Evolutionary conservation across 192 early-diverging fungal species (phyloP).

Genomic region (Linnemannia hyalina): DNA sequence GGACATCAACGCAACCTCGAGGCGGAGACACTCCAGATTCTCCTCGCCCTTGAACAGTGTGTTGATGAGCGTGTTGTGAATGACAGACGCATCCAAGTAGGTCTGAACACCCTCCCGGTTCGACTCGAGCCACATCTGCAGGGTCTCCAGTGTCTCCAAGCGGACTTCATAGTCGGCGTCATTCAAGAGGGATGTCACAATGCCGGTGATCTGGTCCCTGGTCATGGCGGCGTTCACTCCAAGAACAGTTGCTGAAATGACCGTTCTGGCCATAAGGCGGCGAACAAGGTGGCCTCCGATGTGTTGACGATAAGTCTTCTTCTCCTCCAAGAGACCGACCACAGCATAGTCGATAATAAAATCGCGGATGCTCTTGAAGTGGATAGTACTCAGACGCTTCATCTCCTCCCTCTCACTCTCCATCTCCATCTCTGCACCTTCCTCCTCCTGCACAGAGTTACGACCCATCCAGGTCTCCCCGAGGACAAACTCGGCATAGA

Average conservation of each 20-base stretch:
- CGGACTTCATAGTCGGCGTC: slow-evolving; percentile 79
- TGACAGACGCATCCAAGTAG: slow-evolving; percentile 5
- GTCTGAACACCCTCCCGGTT: slow-evolving; percentile 2
- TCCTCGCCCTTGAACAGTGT: slow-evolving; percentile 59
- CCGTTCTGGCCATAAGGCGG: slow-evolving; percentile 54
- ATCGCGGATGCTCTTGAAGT: slow-evolving; percentile 53
- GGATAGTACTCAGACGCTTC: slow-evolving; percentile 28
- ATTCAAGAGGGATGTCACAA: slow-evolving; percentile 57
- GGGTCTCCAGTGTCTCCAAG: slow-evolving; percentile 61
- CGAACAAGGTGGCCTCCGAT: slow-evolving; percentile 60
- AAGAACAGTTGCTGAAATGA: slow-evolving; percentile 37
- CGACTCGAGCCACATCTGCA: slow-evolving; percentile 33
- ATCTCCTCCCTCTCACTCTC: slow-evolving; percentile 49
- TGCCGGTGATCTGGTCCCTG: slow-evolving; percentile 15
- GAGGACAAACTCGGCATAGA: slow-evolving; percentile 63
- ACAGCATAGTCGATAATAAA: slow-evolving; percentile 45
- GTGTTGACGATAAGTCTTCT: slow-evolving; percentile 38
- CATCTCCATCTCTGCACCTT: slow-evolving; percentile 32
- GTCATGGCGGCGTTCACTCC: slow-evolving; percentile 25
- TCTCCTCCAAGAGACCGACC: slow-evolving; percentile 40
- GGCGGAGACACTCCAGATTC: slow-evolving; percentile 60
- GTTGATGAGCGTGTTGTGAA: slow-evolving; percentile 56
- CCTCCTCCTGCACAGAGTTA: slow-evolving; percentile 12
- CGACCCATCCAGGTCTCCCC: slow-evolving; percentile 37
- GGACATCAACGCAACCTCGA: slow-evolving; percentile 61